phyloP scores from a whole-genome alignment of 495 filamentous ascomycete genomes.

The Penicillium nucicola region DNA sequence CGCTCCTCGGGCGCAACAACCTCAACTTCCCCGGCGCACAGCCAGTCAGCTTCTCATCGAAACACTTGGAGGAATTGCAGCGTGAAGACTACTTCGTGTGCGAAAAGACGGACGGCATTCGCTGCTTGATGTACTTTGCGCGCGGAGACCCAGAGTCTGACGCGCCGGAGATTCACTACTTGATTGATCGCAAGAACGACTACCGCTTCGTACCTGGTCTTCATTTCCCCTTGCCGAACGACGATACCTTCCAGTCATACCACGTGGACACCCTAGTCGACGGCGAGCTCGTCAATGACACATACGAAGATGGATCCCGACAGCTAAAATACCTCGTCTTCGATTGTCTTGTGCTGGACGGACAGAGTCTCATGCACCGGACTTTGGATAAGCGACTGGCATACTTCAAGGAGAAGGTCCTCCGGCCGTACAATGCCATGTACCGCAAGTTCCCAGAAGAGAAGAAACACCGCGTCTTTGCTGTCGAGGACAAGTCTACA shows the following conservation, averaged over 20 bases:
- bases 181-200: slow-evolving; percentile 97
- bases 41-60: slow-evolving; percentile 81
- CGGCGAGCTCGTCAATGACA: slow-evolving; percentile 88
- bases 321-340: slow-evolving; percentile 87
- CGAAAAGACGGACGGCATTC: slow-evolving; percentile 96
- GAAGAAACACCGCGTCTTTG: slow-evolving; percentile 67
- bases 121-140: slow-evolving; percentile 88
- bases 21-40: slow-evolving; percentile 85
- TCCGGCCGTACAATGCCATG: slow-evolving; percentile 73
- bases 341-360: slow-evolving; percentile 83
- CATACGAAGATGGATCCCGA: slow-evolving; percentile 52
- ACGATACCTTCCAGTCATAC: slow-evolving; percentile 57
- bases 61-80: slow-evolving; percentile 75
- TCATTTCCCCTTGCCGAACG: slow-evolving; percentile 72
- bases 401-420: slow-evolving; percentile 76
- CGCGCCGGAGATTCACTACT: slow-evolving; percentile 61
- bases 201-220: slow-evolving; percentile 79
- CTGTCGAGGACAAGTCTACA: slow-evolving; percentile 79
- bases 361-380: slow-evolving; percentile 66
- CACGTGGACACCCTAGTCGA: slow-evolving; percentile 84
- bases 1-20: slow-evolving; percentile 65
- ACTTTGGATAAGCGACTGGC: slow-evolving; percentile 86
- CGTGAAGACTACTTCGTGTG: slow-evolving; percentile 91
- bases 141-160: slow-evolving; percentile 45
- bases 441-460: slow-evolving; percentile 68